Base-by-base conservation (phyloP, 2,329 filamentous ascomycete genomes). In the Pestalotiopsis fici region DNA sequence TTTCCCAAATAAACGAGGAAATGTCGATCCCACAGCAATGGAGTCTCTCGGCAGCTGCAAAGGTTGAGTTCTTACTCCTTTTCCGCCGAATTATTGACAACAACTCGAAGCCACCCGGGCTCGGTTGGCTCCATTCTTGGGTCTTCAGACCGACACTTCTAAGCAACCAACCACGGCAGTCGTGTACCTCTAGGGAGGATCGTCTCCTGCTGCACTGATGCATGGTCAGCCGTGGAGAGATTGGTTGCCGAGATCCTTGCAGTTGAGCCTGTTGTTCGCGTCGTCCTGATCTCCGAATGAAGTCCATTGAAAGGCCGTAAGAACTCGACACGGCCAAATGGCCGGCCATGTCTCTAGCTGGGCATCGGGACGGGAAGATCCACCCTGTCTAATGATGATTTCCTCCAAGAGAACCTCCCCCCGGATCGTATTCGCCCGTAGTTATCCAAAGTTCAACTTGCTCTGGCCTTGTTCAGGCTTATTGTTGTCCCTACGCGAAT, bases 391-490 rank as follows among this genome's bases (percentile, higher is more conserved):
- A 67, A 67, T 61, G 47, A n/a, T 50, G 18, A 50, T 18, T 50
- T 21, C 65, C 69, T 65, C 66, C 64, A 56, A 11, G 15, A 47
- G 15, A 60, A 31, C n/a, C 60, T n/a, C 15, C 27, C n/a, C n/a
- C 65, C 55, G 23, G 27, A 25, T 39, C 28, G 66, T 43, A 23
- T 57, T 28, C 43, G 35, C 56, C 15, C 23, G 65, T 70, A 39
- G 65, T 86, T 79, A 88, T 68, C 86, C 85, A 82, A 91, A 91
- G 55, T 82, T 85, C 76, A 91, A 80, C 75, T 82, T 88, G 70
- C 84, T 88, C 74, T 91, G 88, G 15, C 88, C 88, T 69, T 85
- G 86, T 76, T 90, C 88, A 76, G 76, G 77, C 75, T 80, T 81
- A 77, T 79, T 80, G 70, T 74, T 78, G 69, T 74, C 74, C 67